These are phyloP conservation scores for Agaricus blazei DNA, from an alignment of 768 basidiomycete species.

Conservation along the genomic window DNA sequence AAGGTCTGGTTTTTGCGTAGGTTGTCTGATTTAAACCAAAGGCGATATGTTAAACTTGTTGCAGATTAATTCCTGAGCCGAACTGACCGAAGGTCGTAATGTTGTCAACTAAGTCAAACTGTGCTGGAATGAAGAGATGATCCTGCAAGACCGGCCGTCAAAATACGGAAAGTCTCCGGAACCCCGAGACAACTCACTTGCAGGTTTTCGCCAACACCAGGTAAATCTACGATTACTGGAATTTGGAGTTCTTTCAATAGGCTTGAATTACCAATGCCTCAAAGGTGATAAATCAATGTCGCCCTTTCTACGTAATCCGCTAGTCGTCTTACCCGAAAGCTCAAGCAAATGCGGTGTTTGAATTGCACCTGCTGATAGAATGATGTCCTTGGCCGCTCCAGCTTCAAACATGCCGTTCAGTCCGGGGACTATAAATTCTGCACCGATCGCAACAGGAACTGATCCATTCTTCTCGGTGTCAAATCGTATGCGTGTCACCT, in stretches of 20 bases:
- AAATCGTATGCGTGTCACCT: background rate
- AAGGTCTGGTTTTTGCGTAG: conserved; percentile 19
- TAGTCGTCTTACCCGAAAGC: conserved; percentile 9
- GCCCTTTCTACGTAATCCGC: too few relatives aligned
- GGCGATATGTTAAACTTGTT: too few relatives aligned
- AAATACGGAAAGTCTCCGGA: too few relatives aligned
- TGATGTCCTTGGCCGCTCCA: conserved; percentile 7
- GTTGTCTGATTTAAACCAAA: background rate
- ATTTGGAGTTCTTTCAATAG: conserved; percentile 10
- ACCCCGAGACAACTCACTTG: background rate
- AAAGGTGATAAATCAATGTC: background rate
- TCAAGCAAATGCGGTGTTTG: conserved; percentile 15
- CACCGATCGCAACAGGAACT: background rate
- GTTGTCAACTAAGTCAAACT: conserved; percentile 7
- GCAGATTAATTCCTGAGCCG: too few relatives aligned
- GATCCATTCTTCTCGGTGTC: background rate
- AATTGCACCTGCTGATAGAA: conserved; percentile 11
- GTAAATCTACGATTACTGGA: conserved; percentile 11
- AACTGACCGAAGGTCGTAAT: too few relatives aligned
- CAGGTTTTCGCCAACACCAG: conserved; percentile 13
- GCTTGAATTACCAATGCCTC: conserved; percentile 8
- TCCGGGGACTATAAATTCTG: background rate
- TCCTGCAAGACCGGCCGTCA: background rate
- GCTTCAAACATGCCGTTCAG: background rate
- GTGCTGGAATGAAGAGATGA: background rate